phyloP scores from a whole-genome alignment of 345 rosid species.

The Carallia brachiata region DNA sequence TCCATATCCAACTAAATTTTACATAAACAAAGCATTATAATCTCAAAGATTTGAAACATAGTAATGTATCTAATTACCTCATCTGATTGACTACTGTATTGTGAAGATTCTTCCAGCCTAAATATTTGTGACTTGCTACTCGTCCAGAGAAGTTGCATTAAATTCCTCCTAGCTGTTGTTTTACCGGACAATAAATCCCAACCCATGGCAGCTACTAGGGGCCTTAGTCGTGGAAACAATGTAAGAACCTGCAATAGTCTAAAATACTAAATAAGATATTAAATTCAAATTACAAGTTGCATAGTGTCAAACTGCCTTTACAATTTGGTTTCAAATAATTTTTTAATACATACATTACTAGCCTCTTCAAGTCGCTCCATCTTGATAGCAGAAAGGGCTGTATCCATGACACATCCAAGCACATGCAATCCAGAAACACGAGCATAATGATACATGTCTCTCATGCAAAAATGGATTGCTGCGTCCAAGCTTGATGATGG shows the following conservation, averaged over 20 bases:
- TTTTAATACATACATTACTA: conserved; percentile 58
- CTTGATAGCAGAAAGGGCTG: conserved; percentile 64
- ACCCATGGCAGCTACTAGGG: conserved; percentile 89
- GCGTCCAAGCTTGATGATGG: conserved; percentile 37
- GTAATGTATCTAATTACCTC: conserved; percentile 44
- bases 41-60: background rate
- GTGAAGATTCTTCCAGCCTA: conserved; percentile 74
- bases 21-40: background rate
- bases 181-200: conserved; percentile 90
- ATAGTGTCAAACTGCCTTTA: conserved; percentile 3
- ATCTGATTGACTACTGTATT: conserved; percentile 56
- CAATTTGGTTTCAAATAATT: background rate
- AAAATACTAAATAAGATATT: conserved; percentile 20
- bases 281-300: background rate
- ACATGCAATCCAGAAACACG: conserved; percentile 83
- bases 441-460: conserved; percentile 86
- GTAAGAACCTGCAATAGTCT: conserved; percentile 53
- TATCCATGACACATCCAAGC: conserved; percentile 75
- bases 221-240: conserved; percentile 73
- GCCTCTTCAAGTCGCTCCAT: conserved; percentile 79
- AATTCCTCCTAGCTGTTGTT: conserved; percentile 60
- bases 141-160: conserved; percentile 82
- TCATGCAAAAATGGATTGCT: conserved; percentile 57
- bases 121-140: conserved; percentile 54
- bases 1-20: background rate